phyloP scores from a whole-genome alignment of 441 rosid genomes.

The Arabidopsis lyrata region DNA sequence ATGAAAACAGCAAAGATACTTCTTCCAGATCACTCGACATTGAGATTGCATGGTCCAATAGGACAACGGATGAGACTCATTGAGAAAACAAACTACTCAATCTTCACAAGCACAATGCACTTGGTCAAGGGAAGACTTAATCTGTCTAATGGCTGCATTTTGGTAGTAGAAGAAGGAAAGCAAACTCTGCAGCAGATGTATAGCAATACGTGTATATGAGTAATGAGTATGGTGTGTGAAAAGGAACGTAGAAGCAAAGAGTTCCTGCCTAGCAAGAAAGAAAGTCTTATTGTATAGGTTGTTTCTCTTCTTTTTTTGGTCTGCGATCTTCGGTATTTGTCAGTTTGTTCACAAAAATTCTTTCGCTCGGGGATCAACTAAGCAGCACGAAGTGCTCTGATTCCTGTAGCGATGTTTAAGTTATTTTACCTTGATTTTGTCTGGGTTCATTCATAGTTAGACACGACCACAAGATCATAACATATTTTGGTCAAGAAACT shows the following conservation, averaged over 20 bases:
- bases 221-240: conserved; percentile 40
- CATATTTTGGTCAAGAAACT: not conserved
- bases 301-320: conserved; percentile 16
- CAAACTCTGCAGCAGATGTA: conserved; percentile 39
- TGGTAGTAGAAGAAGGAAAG: conserved; percentile 32
- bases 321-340: conserved; percentile 8
- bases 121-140: conserved; percentile 19
- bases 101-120: conserved; percentile 32
- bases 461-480: not conserved
- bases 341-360: conserved; percentile 13
- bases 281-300: conserved; percentile 30
- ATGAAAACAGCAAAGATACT: conserved; percentile 68
- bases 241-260: conserved; percentile 35
- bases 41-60: conserved; percentile 81
- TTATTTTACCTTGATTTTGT: not conserved
- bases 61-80: conserved; percentile 53
- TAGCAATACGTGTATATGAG: conserved; percentile 47
- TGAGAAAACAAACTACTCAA: conserved; percentile 16
- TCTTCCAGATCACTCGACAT: conserved; percentile 79
- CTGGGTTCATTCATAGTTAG: not conserved
- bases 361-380: conserved; percentile 43
- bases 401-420: conserved; percentile 41
- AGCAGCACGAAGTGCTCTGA: conserved; percentile 48
- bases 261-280: conserved; percentile 39
- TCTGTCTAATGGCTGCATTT: conserved; percentile 24